A percentile compares a stretch with the other conserved stretches of the same genome.
These are phyloP conservation scores for Pyrenophora seminiperda DNA, from an alignment of 2,329 filamentous ascomycete species.

Conservation along the genomic window DNA sequence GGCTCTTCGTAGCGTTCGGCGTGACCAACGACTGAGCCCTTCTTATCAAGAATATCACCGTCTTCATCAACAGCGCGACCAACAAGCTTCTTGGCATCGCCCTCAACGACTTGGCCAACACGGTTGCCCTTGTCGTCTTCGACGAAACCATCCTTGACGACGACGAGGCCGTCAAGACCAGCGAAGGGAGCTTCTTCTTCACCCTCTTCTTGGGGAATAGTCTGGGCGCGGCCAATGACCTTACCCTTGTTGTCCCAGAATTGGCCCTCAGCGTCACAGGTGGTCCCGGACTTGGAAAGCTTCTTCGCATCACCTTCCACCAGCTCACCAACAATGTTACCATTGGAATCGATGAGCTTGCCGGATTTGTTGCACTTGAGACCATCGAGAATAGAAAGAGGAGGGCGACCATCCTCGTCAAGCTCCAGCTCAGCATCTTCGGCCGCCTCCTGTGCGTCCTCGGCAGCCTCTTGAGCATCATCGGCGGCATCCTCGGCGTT, in stretches of 20 bases:
- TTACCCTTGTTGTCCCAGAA: conserved; percentile 62
- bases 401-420: conserved; percentile 49
- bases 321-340: conserved; percentile 56
- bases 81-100: conserved; percentile 58
- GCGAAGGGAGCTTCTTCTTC: conserved; percentile 58
- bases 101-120: conserved; percentile 56
- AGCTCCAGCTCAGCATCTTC: conserved; percentile 29
- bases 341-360: conserved; percentile 56
- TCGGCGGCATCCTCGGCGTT: conserved; percentile 41
- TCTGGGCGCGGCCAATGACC: conserved; percentile 57
- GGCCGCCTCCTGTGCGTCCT: conserved; percentile 40
- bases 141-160: conserved; percentile 57
- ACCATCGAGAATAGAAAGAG: conserved; percentile 57
- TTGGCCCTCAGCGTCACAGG: conserved; percentile 54
- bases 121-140: conserved; percentile 58
- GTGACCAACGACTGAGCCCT: conserved; percentile 58
- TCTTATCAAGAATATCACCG: conserved; percentile 60
- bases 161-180: conserved; percentile 56
- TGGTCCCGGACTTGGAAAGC: conserved; percentile 56
- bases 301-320: conserved; percentile 59
- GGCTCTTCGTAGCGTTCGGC: conserved; percentile 66
- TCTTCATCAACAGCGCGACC: conserved; percentile 58
- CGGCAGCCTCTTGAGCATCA: conserved; percentile 41
- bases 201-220: conserved; percentile 52
- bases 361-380: conserved; percentile 57